Base-by-base conservation (phyloP, 2,329 filamentous ascomycete genomes). In the Shiraia bambusicola region DNA sequence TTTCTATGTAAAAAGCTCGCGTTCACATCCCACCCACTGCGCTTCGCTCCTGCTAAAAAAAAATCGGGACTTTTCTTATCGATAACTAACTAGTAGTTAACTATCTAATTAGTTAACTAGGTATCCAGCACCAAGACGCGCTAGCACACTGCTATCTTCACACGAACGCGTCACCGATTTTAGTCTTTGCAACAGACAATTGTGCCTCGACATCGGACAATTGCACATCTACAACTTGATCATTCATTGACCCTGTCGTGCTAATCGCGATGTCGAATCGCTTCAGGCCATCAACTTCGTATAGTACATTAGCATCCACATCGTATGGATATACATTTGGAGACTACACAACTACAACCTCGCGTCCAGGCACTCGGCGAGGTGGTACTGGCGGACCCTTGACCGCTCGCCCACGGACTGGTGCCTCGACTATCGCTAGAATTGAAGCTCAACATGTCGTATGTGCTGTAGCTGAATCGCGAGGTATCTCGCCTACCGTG, bases 401-500 rank as follows among this genome's bases (percentile, higher is more conserved):
- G 19, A 79, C 74, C 40, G 72, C 69, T 35, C 69, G 74, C 28
- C 77, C 76, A 35, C 72, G 74, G 44, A 83, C 79, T 27, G 74
- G 74, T 34, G 72, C 76, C 22, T 84, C 82, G 2, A 80, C 78
- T 2, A 74, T 80, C 31, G 81, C 77, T 24, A 74, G 76, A 31
- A 66, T 78, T 33, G 75, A 76, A 48, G 72, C 73, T 16, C 84
- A 92, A 56, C 82, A 86, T 47, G 82, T 95, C 39, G 75, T 96
- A n/a, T 97, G 92, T 67, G 91, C 92, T 3, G 71, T 96, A 34
- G 88, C 83, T 56, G 90, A 96, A 65, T 89, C 88, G 30, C 85
- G 91, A n/a, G 89, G 89, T 4, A 80, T 95, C 4, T 84, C 87
- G 15, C 89, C 90, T 0, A 86, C 84, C 0, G 84, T 97, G 2